Evolutionary conservation across 1,284 basidiomycete genomes (phyloP), one percentile per base, ranked within the genome.

Genomic region (Porodaedalea pini): DNA sequence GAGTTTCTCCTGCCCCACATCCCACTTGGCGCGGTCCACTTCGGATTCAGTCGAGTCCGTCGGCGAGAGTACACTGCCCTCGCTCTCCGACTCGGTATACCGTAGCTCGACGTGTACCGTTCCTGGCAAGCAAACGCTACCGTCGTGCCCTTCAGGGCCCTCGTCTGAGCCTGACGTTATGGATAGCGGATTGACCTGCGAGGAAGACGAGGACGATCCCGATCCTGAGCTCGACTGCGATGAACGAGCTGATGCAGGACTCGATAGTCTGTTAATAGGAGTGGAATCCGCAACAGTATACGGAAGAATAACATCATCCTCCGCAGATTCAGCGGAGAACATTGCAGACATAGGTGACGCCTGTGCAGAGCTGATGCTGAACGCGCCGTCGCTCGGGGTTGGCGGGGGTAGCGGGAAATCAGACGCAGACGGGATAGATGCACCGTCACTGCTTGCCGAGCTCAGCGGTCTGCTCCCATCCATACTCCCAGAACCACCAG

Each of bases 321-420:
- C 40, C 15, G 31, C 51, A 8, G 58, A 52, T 10, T 41, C 36
- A 13, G 41, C 43, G 19, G 58, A 52, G 21, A 54, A 60, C 27
- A 49, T 29, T 4, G 49, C 31, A 2, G 54, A 56, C 34, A 60
- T 29, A 5, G 58, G 58, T 19, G 58, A 60, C 4, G 41, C 17
- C n/a, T 51, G 54, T 15, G 40, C 27, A 17, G 54, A 60, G 25
- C 54, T 31, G 5, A 25, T 37, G 32, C 36, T 29, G 32, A 56
- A 56, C 1, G 21, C 29, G 1, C 17, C 56, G 25, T 55, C 53
- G 11, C 29, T 25, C 4, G 58, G 54, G 4, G 58, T 56, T 2
- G 58, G 58, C 8, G 58, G 58, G 15, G 58, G 58, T 32, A 60
- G 49, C 8, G 58, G 58, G 32, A 60, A 60, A 36, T 60, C 58